Evolutionary conservation across 176 grass and related monocot species (phyloP).

Genomic region (Zoysia japonica): DNA sequence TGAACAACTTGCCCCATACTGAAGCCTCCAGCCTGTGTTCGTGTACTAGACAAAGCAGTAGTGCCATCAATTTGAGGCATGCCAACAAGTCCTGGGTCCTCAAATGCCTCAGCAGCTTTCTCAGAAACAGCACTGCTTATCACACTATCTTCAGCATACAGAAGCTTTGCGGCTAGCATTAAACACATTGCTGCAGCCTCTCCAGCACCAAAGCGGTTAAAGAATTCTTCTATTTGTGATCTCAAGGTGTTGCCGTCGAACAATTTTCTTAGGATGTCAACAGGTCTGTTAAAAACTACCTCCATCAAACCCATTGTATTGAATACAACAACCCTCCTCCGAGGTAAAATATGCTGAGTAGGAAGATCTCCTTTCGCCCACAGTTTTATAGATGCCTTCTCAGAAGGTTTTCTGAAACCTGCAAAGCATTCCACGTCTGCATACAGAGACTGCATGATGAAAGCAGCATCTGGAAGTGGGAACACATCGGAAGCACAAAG

Average conservation of each 20-base stretch:
- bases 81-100: conserved; percentile 85
- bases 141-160: conserved; percentile 74
- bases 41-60: conserved; percentile 65
- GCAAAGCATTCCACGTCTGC: conserved; percentile 70
- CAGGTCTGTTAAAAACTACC: conserved; percentile 84
- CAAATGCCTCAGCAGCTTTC: conserved; percentile 94
- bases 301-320: conserved; percentile 95
- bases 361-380: conserved; percentile 92
- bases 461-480: conserved; percentile 65
- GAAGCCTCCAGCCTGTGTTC: conserved; percentile 82
- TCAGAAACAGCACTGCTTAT: conserved; percentile 75
- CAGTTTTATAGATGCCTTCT: conserved; percentile 65
- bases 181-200: conserved; percentile 98
- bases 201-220: conserved; percentile 85
- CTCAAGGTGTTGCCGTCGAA: conserved; percentile 77
- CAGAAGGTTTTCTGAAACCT: conserved; percentile 61
- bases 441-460: conserved; percentile 79
- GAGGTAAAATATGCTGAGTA: conserved; percentile 92
- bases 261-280: conserved; percentile 92
- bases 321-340: conserved; percentile 87
- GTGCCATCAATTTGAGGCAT: conserved; percentile 76
- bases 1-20: conserved; percentile 99
- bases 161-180: conserved; percentile 82
- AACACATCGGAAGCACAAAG: conserved; percentile 86
- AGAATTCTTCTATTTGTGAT: conserved; percentile 87